Evolutionary conservation across 345 rosid genomes (phyloP).

Genomic region (Xanthoceras sorbifolium): DNA sequence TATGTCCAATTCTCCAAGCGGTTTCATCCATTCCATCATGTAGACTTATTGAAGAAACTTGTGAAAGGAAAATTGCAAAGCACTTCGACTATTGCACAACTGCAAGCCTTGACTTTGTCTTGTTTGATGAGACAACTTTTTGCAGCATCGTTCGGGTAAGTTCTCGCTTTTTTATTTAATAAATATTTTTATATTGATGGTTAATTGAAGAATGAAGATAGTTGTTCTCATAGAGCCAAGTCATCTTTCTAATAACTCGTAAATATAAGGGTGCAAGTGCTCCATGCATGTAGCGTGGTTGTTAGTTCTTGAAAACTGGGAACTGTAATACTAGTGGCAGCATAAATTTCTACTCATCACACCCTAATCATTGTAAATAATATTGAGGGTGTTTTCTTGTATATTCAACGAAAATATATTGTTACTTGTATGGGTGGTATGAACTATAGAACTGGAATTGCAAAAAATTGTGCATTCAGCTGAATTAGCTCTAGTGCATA

Average conservation of each 20-base stretch:
- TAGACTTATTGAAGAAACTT: slow-evolving; percentile 84
- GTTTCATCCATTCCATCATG: slow-evolving; percentile 84
- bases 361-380: not conserved
- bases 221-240: not conserved
- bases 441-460: not conserved
- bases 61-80: slow-evolving; percentile 81
- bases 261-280: slow-evolving; percentile 9
- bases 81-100: slow-evolving; percentile 95
- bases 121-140: slow-evolving; percentile 72
- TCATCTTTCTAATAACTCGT: slow-evolving; percentile 1
- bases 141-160: slow-evolving; percentile 80
- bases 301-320: slow-evolving; percentile 3
- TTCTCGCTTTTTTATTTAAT: slow-evolving; percentile 16
- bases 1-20: slow-evolving; percentile 78
- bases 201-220: slow-evolving; percentile 10
- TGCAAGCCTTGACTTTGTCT: slow-evolving; percentile 72
- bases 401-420: not conserved
- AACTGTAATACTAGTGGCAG: not conserved
- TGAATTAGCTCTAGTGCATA: not conserved
- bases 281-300: not conserved
- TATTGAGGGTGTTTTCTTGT: not conserved
- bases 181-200: not conserved
- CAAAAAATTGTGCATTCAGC: not conserved
- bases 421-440: not conserved
- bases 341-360: not conserved